Evolutionary conservation across 1,139 yeast genomes (phyloP).

Genomic region (Spathaspora sp.): DNA sequence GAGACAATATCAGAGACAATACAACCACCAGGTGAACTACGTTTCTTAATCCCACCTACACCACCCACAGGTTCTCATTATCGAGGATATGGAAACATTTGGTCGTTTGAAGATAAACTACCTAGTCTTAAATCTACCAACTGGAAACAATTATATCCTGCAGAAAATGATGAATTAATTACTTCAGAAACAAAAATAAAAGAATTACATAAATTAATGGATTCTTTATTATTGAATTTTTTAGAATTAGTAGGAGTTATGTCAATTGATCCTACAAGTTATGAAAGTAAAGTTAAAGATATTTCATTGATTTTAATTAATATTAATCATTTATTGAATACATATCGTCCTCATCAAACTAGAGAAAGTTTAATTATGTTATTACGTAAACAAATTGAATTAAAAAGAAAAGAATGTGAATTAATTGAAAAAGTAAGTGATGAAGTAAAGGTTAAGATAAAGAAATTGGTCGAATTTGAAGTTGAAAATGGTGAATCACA

Average conservation of each 20-base stretch:
- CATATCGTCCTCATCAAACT: constrained; percentile 87
- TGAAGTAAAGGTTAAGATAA: constrained; percentile 44
- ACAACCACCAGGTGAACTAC: constrained; percentile 43
- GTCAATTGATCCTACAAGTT: constrained; percentile 64
- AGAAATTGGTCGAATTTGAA: constrained; percentile 22
- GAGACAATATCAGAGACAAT: too few relatives aligned
- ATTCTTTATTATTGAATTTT: constrained; percentile 68
- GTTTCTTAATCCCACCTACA: constrained; percentile 63
- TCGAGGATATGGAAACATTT: constrained; percentile 76
- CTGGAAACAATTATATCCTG: constrained; percentile 58
- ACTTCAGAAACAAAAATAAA: constrained; percentile 55
- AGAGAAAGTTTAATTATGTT: constrained; percentile 76
- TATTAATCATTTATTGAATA: constrained; percentile 79
- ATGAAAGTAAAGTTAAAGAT: constrained; percentile 66
- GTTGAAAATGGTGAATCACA: background rate
- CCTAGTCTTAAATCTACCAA: constrained; percentile 70
- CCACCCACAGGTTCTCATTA: constrained; percentile 62
- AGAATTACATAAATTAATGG: constrained; percentile 68
- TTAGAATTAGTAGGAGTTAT: constrained; percentile 75
- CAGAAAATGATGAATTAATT: constrained; percentile 43
- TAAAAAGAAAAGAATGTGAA: constrained; percentile 52
- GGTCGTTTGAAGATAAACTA: constrained; percentile 74
- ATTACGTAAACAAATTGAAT: constrained; percentile 61
- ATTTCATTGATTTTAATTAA: constrained; percentile 74
- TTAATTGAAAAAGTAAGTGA: constrained; percentile 46